Evolutionary conservation across 768 basidiomycete genomes (phyloP), one percentile per base, ranked within the genome.

Genomic region (Lyophyllum semitale): DNA sequence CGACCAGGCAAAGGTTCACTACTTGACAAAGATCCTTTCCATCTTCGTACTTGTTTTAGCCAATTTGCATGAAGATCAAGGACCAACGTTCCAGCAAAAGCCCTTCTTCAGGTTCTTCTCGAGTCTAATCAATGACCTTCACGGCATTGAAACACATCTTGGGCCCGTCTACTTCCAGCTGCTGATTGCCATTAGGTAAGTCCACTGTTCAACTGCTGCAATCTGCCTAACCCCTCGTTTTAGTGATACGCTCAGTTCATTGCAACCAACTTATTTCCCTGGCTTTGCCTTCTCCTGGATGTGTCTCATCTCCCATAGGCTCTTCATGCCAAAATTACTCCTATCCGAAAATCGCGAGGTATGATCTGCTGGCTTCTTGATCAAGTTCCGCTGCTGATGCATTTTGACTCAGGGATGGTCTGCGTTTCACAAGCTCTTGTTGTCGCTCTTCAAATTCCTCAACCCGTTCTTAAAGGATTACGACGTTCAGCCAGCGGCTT

Each of bases 91-190:
- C 81, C 89, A 95, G 64, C 94, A 96, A 71, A 94, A 98, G 70
- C 96, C 97, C 0, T 98, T 98, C 79, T 96, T 95, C 77, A 85
- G 97, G 50, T 96, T 99, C 76, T 98, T 98, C 78, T 98, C 95
- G 13, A 95, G 92, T 66, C 82, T 99, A 53, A 77, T 99, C 68
- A 94, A 91, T 60, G 97, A 99, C 68, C 73, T 99, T 32, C 89
- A 93, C 60, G 73, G 86, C 26, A 88, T 98, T 63, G 95, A 97
- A 72, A 77, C 81, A 23, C 87, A 87, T 64, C 81, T 98, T 8
- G 94, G 93, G 3, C 78, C 89, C 2, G 93, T 93, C 0, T 98
- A 98, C 71, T 91, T 93, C 79, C 89, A 89, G 62, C 66, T 95
- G 63, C 73, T 99, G 62, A 80, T 93, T 54, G 89, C 91, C 2